phyloP scores from a whole-genome alignment of 805 yeast species.

The Hanseniaspora valbyensis region DNA sequence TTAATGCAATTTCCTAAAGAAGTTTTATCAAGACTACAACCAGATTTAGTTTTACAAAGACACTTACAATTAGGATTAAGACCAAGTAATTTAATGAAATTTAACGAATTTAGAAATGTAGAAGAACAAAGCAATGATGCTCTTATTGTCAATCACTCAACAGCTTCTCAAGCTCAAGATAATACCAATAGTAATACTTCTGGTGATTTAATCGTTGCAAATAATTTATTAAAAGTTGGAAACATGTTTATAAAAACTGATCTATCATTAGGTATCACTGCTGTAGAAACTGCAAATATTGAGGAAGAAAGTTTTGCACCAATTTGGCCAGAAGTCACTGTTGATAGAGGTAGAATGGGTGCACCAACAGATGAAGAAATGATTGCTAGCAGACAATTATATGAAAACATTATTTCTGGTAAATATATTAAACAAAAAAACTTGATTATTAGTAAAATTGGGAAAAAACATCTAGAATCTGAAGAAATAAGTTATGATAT shows the following conservation, averaged over 20 bases:
- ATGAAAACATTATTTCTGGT: conserved; percentile 49
- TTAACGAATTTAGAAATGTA: conserved; percentile 60
- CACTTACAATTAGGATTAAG: conserved; percentile 66
- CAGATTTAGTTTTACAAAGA: conserved; percentile 70
- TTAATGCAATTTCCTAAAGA: conserved; percentile 67
- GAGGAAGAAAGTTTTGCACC: conserved; percentile 28
- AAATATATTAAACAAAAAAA: conserved; percentile 41
- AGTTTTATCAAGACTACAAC: conserved; percentile 72
- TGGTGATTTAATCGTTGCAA: conserved; percentile 40
- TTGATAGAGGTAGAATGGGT: conserved; percentile 62
- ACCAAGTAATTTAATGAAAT: conserved; percentile 53
- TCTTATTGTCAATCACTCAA: background rate
- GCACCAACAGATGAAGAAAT: conserved; percentile 83
- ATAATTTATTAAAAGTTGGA: conserved; percentile 59
- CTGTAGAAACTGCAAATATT: conserved; percentile 32
- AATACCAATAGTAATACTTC: conserved; percentile 23
- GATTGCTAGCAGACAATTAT: conserved; percentile 53
- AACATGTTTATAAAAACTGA: conserved; percentile 63
- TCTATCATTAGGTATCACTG: conserved; percentile 46
- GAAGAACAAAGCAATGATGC: conserved; percentile 20
- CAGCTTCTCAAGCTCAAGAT: background rate
- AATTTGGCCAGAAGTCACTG: conserved; percentile 65
- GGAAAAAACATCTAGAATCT: conserved; percentile 41
- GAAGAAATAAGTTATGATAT: conserved; percentile 42
- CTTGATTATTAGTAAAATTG: conserved; percentile 38